Evolutionary conservation across 345 rosid species (phyloP).

Genomic region (Angophora floribunda): DNA sequence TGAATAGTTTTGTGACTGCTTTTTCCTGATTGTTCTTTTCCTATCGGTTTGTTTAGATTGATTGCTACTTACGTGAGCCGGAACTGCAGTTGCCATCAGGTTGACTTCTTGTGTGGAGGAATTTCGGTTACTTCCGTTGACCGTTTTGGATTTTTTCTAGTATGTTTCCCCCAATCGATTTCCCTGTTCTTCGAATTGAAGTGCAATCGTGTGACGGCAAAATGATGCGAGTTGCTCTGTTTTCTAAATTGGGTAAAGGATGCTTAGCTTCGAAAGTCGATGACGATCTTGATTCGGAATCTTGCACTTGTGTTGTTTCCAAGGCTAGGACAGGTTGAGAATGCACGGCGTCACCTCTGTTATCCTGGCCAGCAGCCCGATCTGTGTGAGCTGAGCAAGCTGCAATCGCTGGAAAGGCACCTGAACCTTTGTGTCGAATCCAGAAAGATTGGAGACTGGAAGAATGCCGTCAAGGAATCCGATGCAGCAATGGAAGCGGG

Average conservation of each 20-base stretch:
- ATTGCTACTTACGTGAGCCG: not conserved
- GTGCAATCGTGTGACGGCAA: not conserved
- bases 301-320: not conserved
- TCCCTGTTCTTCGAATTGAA: not conserved
- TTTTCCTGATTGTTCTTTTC: not conserved
- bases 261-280: not conserved
- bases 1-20: not conserved
- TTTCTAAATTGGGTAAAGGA: not conserved
- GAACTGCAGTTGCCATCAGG: not conserved
- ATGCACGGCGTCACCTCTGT: conserved; percentile 54
- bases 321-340: conserved; percentile 81
- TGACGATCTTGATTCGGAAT: not conserved
- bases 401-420: conserved; percentile 78
- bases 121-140: not conserved
- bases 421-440: conserved; percentile 57
- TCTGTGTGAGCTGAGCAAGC: conserved; percentile 56
- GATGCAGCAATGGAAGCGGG: conserved; percentile 78
- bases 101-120: not conserved
- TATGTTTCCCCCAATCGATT: not conserved
- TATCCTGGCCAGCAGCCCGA: conserved; percentile 61
- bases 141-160: not conserved
- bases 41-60: not conserved
- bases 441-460: conserved; percentile 81
- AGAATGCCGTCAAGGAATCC: conserved; percentile 42
- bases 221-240: not conserved